A percentile compares a stretch with the other conserved stretches of the same genome.
phyloP scores from a whole-genome alignment of 768 basidiomycete species.

The Lentinula guzmanii region DNA sequence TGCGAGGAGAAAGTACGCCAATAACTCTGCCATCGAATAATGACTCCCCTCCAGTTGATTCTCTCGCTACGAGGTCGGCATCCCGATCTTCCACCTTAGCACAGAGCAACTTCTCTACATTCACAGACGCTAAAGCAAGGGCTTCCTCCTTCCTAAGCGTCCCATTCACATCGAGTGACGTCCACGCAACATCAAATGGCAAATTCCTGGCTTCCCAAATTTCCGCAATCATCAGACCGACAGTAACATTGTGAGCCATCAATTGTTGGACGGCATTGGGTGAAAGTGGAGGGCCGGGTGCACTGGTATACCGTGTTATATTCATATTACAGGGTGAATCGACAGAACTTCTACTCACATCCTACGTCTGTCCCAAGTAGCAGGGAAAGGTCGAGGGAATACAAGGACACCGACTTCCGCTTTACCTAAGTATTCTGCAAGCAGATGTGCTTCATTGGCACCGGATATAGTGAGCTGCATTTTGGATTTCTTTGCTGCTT shows the following conservation, averaged over 20 bases:
- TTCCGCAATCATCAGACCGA: conserved; percentile 59
- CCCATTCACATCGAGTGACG: conserved; percentile 37
- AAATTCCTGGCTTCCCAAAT: conserved; percentile 72
- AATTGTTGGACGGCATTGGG: conserved; percentile 53
- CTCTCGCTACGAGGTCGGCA: conserved; percentile 50
- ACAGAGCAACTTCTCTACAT: conserved; percentile 35
- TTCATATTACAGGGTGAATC: not conserved
- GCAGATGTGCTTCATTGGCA: conserved; percentile 58
- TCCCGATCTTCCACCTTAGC: conserved; percentile 23
- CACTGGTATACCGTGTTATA: conserved; percentile 20
- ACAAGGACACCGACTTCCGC: conserved; percentile 42
- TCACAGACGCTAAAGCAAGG: conserved; percentile 40
- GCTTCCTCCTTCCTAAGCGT: conserved; percentile 34
- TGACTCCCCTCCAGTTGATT: conserved; percentile 41
- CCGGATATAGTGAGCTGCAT: conserved; percentile 61
- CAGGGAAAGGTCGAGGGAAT: conserved; percentile 64
- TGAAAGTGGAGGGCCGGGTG: conserved; percentile 72
- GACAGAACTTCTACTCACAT: conserved; percentile 38
- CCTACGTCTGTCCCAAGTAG: conserved; percentile 61
- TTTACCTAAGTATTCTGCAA: conserved; percentile 61
- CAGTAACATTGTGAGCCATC: conserved; percentile 61
- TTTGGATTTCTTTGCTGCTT: conserved; percentile 31
- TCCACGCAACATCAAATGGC: conserved; percentile 79
- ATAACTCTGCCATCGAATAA: conserved; percentile 41
- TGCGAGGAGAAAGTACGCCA: conserved; percentile 43